Conservation (phyloP, 805 yeast genomes). For the Teunomyces cretensis region DNA sequence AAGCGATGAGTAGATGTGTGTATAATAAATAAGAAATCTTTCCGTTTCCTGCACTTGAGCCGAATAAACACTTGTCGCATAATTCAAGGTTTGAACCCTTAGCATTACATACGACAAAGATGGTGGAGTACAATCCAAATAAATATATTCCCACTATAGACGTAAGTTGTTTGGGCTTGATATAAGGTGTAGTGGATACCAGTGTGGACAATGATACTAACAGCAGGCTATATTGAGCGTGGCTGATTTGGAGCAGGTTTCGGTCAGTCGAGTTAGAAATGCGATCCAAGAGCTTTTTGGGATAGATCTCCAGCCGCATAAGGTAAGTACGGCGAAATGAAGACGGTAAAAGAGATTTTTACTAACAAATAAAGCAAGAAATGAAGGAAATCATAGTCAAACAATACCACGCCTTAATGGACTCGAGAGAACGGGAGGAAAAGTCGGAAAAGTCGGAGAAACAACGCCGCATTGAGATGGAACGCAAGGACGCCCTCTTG, state of each 20-base stretch:
- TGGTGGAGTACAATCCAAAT: conserved; percentile 18
- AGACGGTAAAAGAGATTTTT: background rate
- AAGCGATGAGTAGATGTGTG: background rate
- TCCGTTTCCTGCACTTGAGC: background rate
- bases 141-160: conserved; percentile 64
- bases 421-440: conserved; percentile 34
- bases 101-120: background rate
- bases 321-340: conserved; percentile 29
- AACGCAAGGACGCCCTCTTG: conserved; percentile 48
- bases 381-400: conserved; percentile 61
- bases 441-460: conserved; percentile 16
- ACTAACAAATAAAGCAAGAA: conserved; percentile 42
- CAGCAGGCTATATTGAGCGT: conserved; percentile 67
- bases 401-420: conserved; percentile 51
- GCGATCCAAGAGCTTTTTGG: conserved; percentile 72
- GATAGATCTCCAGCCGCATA: conserved; percentile 48
- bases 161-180: conserved; percentile 34
- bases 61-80: background rate
- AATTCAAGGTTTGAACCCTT: background rate
- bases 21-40: background rate
- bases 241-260: conserved; percentile 65
- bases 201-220: conserved; percentile 16
- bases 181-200: too few relatives aligned
- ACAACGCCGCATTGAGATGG: conserved; percentile 34
- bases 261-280: conserved; percentile 68